Conservation (phyloP, 768 basidiomycete genomes). For the Asterophora lycoperdoides region DNA sequence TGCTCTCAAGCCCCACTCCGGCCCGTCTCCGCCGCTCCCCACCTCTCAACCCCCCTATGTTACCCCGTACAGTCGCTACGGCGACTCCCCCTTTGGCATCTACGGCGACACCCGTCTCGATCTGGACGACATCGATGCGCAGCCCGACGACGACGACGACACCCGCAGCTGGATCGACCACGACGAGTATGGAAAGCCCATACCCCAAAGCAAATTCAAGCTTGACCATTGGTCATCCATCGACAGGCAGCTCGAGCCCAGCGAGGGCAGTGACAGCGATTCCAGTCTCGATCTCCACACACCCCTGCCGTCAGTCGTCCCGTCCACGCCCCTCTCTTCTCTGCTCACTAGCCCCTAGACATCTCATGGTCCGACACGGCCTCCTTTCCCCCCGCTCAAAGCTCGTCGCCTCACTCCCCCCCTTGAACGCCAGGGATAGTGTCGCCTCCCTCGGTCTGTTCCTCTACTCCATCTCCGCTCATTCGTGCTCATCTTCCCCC, state of each 20-base stretch:
- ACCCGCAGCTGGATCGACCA: slow-evolving; percentile 20
- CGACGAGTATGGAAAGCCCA: slow-evolving; percentile 16
- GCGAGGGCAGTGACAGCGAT: slow-evolving; percentile 31
- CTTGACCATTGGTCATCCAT: slow-evolving; percentile 20
- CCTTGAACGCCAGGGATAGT: slow-evolving; percentile 16
- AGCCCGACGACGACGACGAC: slow-evolving; percentile 16
- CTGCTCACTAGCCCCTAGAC: slow-evolving; percentile 29
- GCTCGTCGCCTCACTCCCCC: slow-evolving; percentile 32
- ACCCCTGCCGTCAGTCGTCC: slow-evolving; percentile 65
- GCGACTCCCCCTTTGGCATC: not conserved
- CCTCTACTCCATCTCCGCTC: not conserved
- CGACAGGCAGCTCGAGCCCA: slow-evolving; percentile 20
- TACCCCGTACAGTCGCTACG: not conserved
- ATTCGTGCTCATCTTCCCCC: not conserved
- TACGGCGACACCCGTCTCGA: not conserved
- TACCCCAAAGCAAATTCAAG: not conserved
- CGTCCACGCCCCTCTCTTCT: too few species aligned
- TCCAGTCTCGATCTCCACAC: slow-evolving; percentile 68
- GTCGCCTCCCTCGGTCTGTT: slow-evolving; percentile 31
- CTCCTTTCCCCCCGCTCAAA: slow-evolving; percentile 65
- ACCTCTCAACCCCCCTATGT: slow-evolving; percentile 1
- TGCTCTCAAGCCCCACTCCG: not conserved
- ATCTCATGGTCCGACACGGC: slow-evolving; percentile 64
- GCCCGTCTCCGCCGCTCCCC: not conserved
- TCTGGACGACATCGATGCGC: not conserved